These are phyloP conservation scores for Mallotus repandus DNA, from an alignment of 441 rosid genomes.

Conservation along the genomic window DNA sequence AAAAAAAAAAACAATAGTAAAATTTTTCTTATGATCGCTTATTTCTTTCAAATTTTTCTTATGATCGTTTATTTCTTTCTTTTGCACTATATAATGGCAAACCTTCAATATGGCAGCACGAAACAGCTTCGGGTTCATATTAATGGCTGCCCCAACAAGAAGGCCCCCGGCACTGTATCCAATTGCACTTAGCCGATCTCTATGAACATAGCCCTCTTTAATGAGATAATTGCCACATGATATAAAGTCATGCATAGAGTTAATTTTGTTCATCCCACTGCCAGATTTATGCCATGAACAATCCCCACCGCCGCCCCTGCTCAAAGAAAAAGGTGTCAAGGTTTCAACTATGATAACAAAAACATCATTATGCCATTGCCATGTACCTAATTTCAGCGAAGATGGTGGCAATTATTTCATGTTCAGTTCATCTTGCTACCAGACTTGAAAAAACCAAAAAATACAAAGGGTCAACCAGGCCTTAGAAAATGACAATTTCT, in stretches of 20 bases:
- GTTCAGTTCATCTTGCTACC: not conserved
- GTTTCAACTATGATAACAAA: not conserved
- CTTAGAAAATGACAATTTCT: not conserved
- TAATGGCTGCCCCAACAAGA: conserved; percentile 74
- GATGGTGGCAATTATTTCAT: not conserved
- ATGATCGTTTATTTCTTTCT: not conserved
- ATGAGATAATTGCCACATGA: conserved; percentile 61
- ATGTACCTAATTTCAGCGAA: not conserved
- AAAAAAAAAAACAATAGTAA: no score
- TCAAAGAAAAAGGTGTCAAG: conserved; percentile 12
- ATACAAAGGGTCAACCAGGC: not conserved
- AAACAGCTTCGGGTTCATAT: conserved; percentile 59
- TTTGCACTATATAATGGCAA: conserved; percentile 1
- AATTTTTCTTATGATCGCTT: not conserved
- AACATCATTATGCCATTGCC: not conserved
- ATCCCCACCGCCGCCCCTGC: conserved; percentile 74
- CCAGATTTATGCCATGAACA: conserved; percentile 86
- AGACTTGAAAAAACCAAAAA: not conserved
- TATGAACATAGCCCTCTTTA: conserved; percentile 65
- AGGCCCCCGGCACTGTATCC: conserved; percentile 84
- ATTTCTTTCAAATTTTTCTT: not conserved
- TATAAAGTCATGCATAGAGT: conserved; percentile 70
- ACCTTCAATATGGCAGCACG: conserved; percentile 83
- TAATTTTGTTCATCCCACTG: conserved; percentile 51
- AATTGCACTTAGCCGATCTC: conserved; percentile 61